Evolutionary conservation across 371 early-diverging fungal species (phyloP).

Genomic region (Chytridiales sp.): DNA sequence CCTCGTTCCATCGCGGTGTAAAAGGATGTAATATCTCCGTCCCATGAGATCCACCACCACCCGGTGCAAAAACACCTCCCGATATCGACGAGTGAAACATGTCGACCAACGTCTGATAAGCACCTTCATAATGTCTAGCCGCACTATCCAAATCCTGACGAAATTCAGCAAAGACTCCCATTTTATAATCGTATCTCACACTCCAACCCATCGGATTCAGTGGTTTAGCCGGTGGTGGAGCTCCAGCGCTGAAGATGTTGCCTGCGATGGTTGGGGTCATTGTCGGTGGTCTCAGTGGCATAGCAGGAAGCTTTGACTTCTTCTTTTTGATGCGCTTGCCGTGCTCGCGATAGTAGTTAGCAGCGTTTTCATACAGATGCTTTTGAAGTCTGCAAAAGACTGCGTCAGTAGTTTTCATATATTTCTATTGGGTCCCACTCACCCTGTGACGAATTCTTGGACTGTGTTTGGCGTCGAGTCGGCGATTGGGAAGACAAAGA

Average conservation of each 20-base stretch:
- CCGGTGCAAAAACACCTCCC: slow-evolving; percentile 16
- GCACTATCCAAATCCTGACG: slow-evolving; percentile 76
- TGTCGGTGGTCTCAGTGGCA: slow-evolving; percentile 39
- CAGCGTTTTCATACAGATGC: slow-evolving; percentile 64
- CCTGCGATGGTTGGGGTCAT: slow-evolving; percentile 3
- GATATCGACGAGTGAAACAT: slow-evolving; percentile 48
- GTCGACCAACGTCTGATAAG: slow-evolving; percentile 64
- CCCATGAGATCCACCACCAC: slow-evolving; percentile 18
- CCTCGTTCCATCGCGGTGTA: slow-evolving; percentile 42
- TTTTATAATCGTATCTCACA: slow-evolving; percentile 79
- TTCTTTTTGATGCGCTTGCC: slow-evolving; percentile 72
- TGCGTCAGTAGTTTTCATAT: not conserved
- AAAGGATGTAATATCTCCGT: slow-evolving; percentile 30
- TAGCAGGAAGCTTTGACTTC: slow-evolving; percentile 59
- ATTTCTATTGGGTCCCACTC: slow-evolving; percentile 15
- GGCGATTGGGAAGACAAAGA: slow-evolving; percentile 18
- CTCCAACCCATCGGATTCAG: slow-evolving; percentile 65
- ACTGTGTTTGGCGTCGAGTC: slow-evolving; percentile 48
- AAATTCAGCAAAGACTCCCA: slow-evolving; percentile 72
- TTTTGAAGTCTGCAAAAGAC: slow-evolving; percentile 58
- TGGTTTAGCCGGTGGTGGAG: slow-evolving; percentile 17
- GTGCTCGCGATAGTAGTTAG: slow-evolving; percentile 71
- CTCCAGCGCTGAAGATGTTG: not conserved
- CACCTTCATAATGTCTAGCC: slow-evolving; percentile 65
- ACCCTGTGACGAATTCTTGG: slow-evolving; percentile 69